Evolutionary conservation across 2,329 filamentous ascomycete genomes (phyloP), one percentile per base, ranked within the genome.

Genomic region (Spiromastix sp.): DNA sequence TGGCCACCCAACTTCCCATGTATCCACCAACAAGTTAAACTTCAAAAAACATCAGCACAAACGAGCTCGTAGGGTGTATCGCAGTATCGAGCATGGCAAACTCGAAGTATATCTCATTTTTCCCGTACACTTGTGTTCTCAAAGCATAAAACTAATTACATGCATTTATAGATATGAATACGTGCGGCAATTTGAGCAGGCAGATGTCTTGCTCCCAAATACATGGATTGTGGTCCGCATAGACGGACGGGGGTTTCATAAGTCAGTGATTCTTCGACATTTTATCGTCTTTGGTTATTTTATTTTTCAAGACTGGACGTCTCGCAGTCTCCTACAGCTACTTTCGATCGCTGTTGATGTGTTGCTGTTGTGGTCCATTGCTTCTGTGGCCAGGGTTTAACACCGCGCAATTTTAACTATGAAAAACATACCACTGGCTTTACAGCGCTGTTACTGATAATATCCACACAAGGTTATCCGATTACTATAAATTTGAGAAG

Each of bases 181-280:
- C 60, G 89, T 96, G 44, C 85, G 84, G 56, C 63, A 68, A 31
- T 96, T 96, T 53, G 91, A 98, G 68, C 82, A 82, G 52, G 66
- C 78, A 5, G 86, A 95, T 54, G 62, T 63, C 30, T 66, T 98
- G 26, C 71, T 96, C 15, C 85, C 80, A 36, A 93, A 93, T 54
- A 96, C 89, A 17, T 98, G 87, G 86, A 81, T 96, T 38, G 85
- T 96, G 13, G 79, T 98, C 37, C 79, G 91, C 41, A 79, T 98
- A 51, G 91, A 98, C 61, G 91, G 91, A 16, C 74, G 89, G 44
- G 87, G 86, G 12, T 98, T 98, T 61, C 91, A 87, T 51, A 95
- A 93, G 85, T 93, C 18, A 36, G 37, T 26, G 16, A 27, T 37
- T 34, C 22, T 34, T 34, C 40, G 17, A 34, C 25, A 20, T 15